Base-by-base conservation (phyloP, 306 rosid species). In the Trifolium fragiferum region DNA sequence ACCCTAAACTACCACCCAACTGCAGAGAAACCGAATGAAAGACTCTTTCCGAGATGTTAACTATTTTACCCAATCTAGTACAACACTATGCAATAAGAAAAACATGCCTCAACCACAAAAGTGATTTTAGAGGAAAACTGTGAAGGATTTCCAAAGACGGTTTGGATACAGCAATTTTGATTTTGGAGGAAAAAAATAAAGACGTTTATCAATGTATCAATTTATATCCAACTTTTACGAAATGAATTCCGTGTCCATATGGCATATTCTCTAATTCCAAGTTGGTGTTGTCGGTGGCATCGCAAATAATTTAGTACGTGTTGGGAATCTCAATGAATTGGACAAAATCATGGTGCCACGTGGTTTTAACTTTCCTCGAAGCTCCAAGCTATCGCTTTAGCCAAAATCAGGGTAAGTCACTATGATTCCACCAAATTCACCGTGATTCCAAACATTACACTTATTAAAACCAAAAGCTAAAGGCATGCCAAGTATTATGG, bases 41-140 rank as follows among this genome's bases (percentile, higher is more conserved):
- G 7, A 61, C 53, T 14, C 14, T 23, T 18, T 21, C 6, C 8
- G 50, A 49, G 21, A 43, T 16, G 74, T 74, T 53, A 40, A 59
- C 60, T 51, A 73, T 18, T 73, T 72, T 38, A 80, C 58, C 15
- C 25, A 8, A 40, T 72, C 65, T 27, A 66, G 15, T 35, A 30
- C 25, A 64, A 38, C 50, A 66, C 13, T 55, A 44, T 38, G 50
- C 64, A 41, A 46, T 53, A 71, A 71, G 60, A 64, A 72, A 78
- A 10, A 33, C 25, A 19, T 7, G 51, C 43, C 51, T 13, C 30
- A 41, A 20, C 32, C 64, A 5, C 66, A 11, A 10, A 38, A 70
- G 57, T 49, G 55, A 49, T 49, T 16, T 49, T 49, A 7, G 55
- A 49, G 11, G 44, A 62, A 32, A 30, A 32, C 25, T 4, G 15